Percentiles rank a stretch among this genome's conserved stretches.
Conservation (phyloP, 257 asterid genomes). For the Solanum clarkiae region DNA sequence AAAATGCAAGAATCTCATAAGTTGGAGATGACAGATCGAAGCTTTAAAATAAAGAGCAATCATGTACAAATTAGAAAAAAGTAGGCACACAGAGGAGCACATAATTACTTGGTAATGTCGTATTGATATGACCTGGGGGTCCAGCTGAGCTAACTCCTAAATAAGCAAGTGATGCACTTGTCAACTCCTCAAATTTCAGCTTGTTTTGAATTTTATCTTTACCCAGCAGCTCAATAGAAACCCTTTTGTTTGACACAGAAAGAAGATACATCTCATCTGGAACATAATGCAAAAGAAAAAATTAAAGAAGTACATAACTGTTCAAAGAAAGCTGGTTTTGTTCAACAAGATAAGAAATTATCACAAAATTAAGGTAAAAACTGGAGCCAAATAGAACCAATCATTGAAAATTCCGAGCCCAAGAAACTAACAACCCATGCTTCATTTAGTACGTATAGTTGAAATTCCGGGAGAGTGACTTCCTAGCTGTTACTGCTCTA, state of each 20-base stretch:
- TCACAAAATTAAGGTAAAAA: background rate
- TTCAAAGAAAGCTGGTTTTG: background rate
- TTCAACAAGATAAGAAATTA: background rate
- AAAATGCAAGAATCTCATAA: background rate
- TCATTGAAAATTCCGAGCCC: background rate
- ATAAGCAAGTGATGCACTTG: constrained; percentile 57
- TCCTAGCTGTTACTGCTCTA: background rate
- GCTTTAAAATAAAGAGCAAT: background rate
- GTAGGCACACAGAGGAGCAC: background rate
- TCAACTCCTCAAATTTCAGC: constrained; percentile 71
- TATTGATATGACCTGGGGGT: constrained; percentile 26
- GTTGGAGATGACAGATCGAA: background rate
- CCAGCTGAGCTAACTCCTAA: constrained; percentile 72
- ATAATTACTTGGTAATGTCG: constrained; percentile 64
- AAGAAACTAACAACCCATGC: background rate
- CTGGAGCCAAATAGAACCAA: background rate
- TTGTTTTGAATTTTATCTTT: constrained; percentile 72
- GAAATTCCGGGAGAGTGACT: background rate
- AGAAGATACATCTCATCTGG: constrained; percentile 98
- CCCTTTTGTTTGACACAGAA: constrained; percentile 74
- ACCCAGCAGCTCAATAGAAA: constrained; percentile 77
- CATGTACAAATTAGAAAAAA: background rate
- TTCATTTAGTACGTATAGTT: background rate
- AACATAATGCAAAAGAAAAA: background rate
- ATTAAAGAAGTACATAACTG: background rate